Percentiles rank a stretch among this genome's conserved stretches.
phyloP scores from a whole-genome alignment of 2,329 filamentous ascomycete species.

The Diaporthe destruens region DNA sequence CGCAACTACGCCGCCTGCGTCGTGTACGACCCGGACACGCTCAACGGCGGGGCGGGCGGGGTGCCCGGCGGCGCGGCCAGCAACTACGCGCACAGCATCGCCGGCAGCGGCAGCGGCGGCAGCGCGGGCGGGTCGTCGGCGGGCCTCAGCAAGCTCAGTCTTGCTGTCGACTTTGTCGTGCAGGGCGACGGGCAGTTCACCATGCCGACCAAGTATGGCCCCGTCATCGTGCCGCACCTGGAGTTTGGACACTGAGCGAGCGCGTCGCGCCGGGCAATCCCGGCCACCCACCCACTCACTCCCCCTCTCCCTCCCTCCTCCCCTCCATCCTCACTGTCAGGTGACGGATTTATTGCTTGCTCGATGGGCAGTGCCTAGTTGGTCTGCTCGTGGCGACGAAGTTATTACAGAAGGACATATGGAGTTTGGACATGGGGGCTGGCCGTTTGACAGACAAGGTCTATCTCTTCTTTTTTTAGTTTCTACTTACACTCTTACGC shows the following conservation, averaged over 20 bases:
- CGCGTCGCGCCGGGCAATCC: too few relatives aligned
- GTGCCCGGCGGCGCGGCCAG: slow-evolving; percentile 47
- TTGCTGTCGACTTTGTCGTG: slow-evolving; percentile 97
- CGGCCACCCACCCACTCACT: too few relatives aligned
- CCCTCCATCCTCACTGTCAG: too few relatives aligned
- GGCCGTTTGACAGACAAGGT: slow-evolving; percentile 14
- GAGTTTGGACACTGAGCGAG: slow-evolving; percentile 74
- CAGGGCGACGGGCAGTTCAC: slow-evolving; percentile 89
- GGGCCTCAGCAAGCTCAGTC: slow-evolving; percentile 76
- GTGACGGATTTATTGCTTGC: not conserved
- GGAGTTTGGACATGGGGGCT: slow-evolving; percentile 26
- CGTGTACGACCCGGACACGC: slow-evolving; percentile 90
- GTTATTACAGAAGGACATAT: not conserved
- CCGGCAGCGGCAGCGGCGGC: slow-evolving; percentile 43
- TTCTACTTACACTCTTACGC: not conserved
- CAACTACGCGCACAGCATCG: slow-evolving; percentile 49
- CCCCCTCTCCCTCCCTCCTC: too few relatives aligned
- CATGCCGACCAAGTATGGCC: slow-evolving; percentile 93
- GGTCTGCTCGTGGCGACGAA: not conserved
- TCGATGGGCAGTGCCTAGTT: not conserved
- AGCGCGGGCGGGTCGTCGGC: slow-evolving; percentile 48
- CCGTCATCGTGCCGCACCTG: slow-evolving; percentile 91
- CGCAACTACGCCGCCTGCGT: slow-evolving; percentile 94
- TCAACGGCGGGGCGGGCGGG: slow-evolving; percentile 54
- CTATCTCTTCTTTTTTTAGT: not conserved